Percentiles rank a stretch among this genome's conserved stretches.
These are phyloP conservation scores for Stephania cephalantha DNA, from an alignment of 164 flowering plant species.

Conservation along the genomic window DNA sequence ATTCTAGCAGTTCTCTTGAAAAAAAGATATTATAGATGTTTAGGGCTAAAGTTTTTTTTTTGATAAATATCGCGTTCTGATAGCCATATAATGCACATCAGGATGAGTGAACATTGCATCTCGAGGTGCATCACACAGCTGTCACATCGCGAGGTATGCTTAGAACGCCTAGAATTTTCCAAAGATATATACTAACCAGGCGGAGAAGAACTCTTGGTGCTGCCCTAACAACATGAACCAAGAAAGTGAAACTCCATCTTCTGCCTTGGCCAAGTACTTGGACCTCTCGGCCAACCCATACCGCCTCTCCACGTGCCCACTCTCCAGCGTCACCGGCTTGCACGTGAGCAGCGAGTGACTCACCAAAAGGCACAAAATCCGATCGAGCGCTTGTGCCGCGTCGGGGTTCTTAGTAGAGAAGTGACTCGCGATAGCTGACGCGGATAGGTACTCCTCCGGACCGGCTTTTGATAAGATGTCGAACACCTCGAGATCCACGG, in stretches of 20 bases:
- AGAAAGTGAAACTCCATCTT: neutral
- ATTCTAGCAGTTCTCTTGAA: too few relatives aligned
- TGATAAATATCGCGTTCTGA: too few relatives aligned
- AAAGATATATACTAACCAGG: neutral
- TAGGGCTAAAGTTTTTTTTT: too few relatives aligned
- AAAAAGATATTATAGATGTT: too few relatives aligned
- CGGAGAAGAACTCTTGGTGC: neutral
- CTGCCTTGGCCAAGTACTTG: neutral
- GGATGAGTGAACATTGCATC: too few relatives aligned
- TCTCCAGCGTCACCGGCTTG: neutral
- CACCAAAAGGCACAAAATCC: neutral
- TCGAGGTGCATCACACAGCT: too few relatives aligned
- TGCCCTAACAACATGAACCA: neutral
- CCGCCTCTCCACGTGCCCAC: neutral
- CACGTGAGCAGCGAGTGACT: neutral
- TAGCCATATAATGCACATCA: too few relatives aligned
- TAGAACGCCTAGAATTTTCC: too few relatives aligned
- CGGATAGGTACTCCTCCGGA: neutral
- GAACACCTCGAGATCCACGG: neutral
- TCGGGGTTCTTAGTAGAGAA: neutral
- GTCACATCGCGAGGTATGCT: too few relatives aligned
- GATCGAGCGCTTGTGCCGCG: neutral
- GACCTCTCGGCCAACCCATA: neutral
- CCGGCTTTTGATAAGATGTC: neutral
- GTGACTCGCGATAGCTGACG: neutral